Evolutionary conservation across 106 monocot species (phyloP).

Genomic region (Dioscorea dumetorum): DNA sequence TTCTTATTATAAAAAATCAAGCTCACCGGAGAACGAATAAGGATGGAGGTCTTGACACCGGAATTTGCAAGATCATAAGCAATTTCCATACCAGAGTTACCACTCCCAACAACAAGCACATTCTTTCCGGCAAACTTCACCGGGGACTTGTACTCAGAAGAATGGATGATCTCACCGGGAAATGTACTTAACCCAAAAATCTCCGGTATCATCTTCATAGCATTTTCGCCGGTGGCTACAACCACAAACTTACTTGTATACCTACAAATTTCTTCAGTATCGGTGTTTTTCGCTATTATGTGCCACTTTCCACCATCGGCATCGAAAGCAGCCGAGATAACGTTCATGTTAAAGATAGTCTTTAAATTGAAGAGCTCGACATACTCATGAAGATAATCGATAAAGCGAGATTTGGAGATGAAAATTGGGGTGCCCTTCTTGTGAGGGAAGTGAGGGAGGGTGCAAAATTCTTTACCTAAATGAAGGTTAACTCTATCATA

Average conservation of each 20-base stretch:
- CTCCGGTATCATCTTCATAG: constrained; percentile 2
- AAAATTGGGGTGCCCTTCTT: not conserved
- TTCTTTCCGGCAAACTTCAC: not conserved
- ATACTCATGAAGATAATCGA: constrained; percentile 14
- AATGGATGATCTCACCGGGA: constrained; percentile 10
- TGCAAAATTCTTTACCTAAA: constrained; percentile 15
- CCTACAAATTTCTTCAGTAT: not conserved
- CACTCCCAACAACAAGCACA: constrained; percentile 20
- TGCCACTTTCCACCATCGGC: not conserved
- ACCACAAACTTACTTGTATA: constrained; percentile 11
- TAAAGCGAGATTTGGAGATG: constrained; percentile 8
- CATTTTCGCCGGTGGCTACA: constrained; percentile 27
- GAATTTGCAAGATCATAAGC: constrained; percentile 13
- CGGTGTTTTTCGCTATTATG: not conserved
- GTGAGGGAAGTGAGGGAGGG: constrained; percentile 15
- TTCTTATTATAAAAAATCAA: no score
- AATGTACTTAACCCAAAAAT: constrained; percentile 8
- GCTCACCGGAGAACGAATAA: constrained; percentile 15
- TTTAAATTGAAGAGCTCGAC: not conserved
- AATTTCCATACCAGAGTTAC: constrained; percentile 33
- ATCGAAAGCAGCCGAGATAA: constrained; percentile 1
- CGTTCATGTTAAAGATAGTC: not conserved
- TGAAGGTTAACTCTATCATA: constrained; percentile 23
- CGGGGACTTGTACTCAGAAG: constrained; percentile 14
- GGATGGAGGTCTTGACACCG: constrained; percentile 10